phyloP scores from a whole-genome alignment of 345 rosid genomes.

The Acer negundo region DNA sequence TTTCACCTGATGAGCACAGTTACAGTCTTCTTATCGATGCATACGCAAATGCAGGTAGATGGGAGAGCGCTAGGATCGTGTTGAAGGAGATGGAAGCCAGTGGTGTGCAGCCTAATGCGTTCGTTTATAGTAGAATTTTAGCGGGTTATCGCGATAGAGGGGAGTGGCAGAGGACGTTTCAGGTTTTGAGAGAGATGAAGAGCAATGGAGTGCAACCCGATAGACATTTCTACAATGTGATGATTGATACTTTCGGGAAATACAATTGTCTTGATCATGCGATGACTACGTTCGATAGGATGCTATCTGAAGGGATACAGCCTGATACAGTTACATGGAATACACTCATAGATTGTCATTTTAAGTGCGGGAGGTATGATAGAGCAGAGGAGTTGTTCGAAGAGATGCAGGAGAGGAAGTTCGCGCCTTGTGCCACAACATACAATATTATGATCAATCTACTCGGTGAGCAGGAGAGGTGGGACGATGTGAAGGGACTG shows the following conservation, averaged over 20 bases:
- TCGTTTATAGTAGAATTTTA: slow-evolving; percentile 76
- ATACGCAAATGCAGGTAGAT: slow-evolving; percentile 81
- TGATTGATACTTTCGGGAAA: slow-evolving; percentile 95
- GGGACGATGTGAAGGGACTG: slow-evolving; percentile 77
- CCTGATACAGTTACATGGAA: slow-evolving; percentile 94
- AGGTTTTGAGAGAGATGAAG: slow-evolving; percentile 91
- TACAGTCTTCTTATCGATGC: slow-evolving; percentile 90
- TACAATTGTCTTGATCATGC: slow-evolving; percentile 91
- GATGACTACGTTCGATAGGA: slow-evolving; percentile 75
- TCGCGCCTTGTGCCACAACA: slow-evolving; percentile 75
- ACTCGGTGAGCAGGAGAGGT: slow-evolving; percentile 77
- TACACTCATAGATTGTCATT: slow-evolving; percentile 88
- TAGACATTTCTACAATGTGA: slow-evolving; percentile 85
- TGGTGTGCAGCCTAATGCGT: slow-evolving; percentile 69
- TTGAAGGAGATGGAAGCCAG: slow-evolving; percentile 92
- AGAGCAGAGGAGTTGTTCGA: slow-evolving; percentile 80
- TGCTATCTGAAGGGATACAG: slow-evolving; percentile 76
- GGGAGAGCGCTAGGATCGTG: slow-evolving; percentile 94
- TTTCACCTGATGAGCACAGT: slow-evolving; percentile 81
- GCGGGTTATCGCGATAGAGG: slow-evolving; percentile 86
- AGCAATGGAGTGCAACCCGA: slow-evolving; percentile 79
- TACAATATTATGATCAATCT: slow-evolving; percentile 91
- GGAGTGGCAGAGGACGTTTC: slow-evolving; percentile 93
- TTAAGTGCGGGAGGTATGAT: slow-evolving; percentile 69
- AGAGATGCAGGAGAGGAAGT: slow-evolving; percentile 74